Conservation (phyloP, 257 asterid species). For the Solanum sejunctum region DNA sequence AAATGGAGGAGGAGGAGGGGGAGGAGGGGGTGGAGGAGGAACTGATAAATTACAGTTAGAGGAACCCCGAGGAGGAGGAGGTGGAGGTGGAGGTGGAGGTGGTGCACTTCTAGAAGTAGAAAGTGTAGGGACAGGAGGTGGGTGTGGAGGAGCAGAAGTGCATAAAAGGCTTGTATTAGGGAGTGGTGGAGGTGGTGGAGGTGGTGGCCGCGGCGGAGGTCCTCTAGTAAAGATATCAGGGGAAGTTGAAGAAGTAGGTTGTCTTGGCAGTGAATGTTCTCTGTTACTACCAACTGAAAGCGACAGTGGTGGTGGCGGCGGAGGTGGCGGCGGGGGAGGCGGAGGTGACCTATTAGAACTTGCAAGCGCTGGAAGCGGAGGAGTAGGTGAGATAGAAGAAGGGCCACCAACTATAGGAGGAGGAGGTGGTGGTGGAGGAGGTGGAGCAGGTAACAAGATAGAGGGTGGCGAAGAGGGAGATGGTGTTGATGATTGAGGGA, state of each 20-base stretch:
- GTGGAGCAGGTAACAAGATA: slow-evolving; percentile 1
- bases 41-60: neutral
- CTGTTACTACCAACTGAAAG: slow-evolving; percentile 7
- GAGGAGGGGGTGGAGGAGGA: slow-evolving; percentile 3
- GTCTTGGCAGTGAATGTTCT: slow-evolving; percentile 7
- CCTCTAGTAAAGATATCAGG: slow-evolving; percentile 9
- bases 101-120: neutral
- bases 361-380: neutral
- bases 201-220: slow-evolving; percentile 14
- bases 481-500: slow-evolving; percentile 4
- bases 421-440: slow-evolving; percentile 1
- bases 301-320: slow-evolving; percentile 1
- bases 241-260: slow-evolving; percentile 15
- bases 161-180: neutral
- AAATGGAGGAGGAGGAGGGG: neutral
- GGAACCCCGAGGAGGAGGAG: neutral
- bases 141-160: slow-evolving; percentile 6
- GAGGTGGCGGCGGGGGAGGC: slow-evolving; percentile 2
- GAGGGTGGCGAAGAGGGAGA: slow-evolving; percentile 5
- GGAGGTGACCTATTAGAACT: slow-evolving; percentile 2
- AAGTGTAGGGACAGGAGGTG: slow-evolving; percentile 13
- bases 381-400: neutral
- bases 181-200: slow-evolving; percentile 8
- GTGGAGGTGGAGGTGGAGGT: slow-evolving; percentile 4
- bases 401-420: slow-evolving; percentile 2